A percentile compares a stretch with the other conserved stretches of the same genome.
phyloP scores from a whole-genome alignment of 2,329 filamentous ascomycete genomes.

The Clonostachys chloroleuca region DNA sequence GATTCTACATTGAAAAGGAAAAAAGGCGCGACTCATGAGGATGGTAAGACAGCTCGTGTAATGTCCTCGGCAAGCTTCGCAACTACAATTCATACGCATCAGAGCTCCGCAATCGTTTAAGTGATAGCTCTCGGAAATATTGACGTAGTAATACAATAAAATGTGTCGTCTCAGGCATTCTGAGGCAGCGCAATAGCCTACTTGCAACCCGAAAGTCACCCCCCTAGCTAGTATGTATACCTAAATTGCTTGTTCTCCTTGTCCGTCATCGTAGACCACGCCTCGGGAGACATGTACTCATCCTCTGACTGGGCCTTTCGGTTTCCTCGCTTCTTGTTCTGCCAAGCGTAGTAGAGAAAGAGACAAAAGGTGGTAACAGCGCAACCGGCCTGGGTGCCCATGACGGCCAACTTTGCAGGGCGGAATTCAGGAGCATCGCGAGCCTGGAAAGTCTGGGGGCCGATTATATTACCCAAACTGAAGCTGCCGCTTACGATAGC shows the following conservation, averaged over 20 bases:
- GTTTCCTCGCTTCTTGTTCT: constrained; percentile 32
- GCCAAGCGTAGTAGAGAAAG: constrained; percentile 44
- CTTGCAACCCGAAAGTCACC: neutral
- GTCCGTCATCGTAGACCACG: constrained; percentile 48
- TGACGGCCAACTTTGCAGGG: constrained; percentile 49
- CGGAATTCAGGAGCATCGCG: constrained; percentile 46
- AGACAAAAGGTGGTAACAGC: constrained; percentile 34
- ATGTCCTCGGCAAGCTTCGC: too few species aligned
- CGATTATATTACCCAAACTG: constrained; percentile 51
- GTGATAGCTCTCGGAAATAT: too few species aligned
- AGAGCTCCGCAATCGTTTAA: too few species aligned
- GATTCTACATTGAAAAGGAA: too few species aligned
- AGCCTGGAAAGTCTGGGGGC: constrained; percentile 50
- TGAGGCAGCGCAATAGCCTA: too few species aligned
- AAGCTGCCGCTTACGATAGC: constrained; percentile 45
- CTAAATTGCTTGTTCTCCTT: constrained; percentile 52
- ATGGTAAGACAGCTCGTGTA: too few species aligned
- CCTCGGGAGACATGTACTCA: constrained; percentile 30
- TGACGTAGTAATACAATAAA: too few species aligned
- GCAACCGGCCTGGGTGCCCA: constrained; percentile 42
- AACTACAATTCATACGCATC: too few species aligned
- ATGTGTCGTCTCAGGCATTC: too few species aligned
- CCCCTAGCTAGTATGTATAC: constrained; percentile 33
- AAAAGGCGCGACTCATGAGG: too few species aligned
- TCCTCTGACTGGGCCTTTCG: constrained; percentile 28